phyloP scores from a whole-genome alignment of 2,329 filamentous ascomycete genomes.

The Apiospora saccharicola region DNA sequence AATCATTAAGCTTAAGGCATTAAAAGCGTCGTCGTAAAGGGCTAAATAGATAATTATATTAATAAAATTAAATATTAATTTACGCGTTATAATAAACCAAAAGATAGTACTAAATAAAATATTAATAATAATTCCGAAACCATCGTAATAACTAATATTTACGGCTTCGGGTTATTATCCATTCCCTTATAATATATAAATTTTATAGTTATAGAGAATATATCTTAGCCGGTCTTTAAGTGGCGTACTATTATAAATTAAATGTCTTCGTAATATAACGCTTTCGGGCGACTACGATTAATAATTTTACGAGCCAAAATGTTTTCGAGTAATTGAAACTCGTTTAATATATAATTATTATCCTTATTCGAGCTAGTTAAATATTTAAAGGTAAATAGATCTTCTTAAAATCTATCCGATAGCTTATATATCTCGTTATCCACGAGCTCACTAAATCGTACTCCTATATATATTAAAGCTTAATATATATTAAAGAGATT shows the following conservation, averaged over 20 bases:
- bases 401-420: slow-evolving; percentile 36
- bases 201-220: slow-evolving; percentile 40
- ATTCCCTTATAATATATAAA: slow-evolving; percentile 42
- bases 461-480: slow-evolving; percentile 39
- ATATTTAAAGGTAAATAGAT: slow-evolving; percentile 37
- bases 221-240: slow-evolving; percentile 31
- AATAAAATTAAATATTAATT: slow-evolving; percentile 14
- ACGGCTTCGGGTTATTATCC: slow-evolving; percentile 42
- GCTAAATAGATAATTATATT: slow-evolving; percentile 18
- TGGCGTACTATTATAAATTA: slow-evolving; percentile 40
- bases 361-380: slow-evolving; percentile 24
- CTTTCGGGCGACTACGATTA: slow-evolving; percentile 35
- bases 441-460: slow-evolving; percentile 40
- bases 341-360: slow-evolving; percentile 31
- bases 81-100: slow-evolving; percentile 19
- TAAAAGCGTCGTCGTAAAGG: slow-evolving; percentile 11
- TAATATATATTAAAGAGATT: slow-evolving; percentile 38
- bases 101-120: slow-evolving; percentile 36
- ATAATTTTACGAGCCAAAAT: slow-evolving; percentile 32
- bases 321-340: slow-evolving; percentile 35
- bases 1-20: background rate
- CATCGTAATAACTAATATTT: slow-evolving; percentile 21
- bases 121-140: slow-evolving; percentile 25
- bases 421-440: slow-evolving; percentile 38
- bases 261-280: slow-evolving; percentile 43